Percentiles rank a stretch among this genome's conserved stretches.
Conservation (phyloP, 306 rosid genomes). For the Coriaria nepalensis region DNA sequence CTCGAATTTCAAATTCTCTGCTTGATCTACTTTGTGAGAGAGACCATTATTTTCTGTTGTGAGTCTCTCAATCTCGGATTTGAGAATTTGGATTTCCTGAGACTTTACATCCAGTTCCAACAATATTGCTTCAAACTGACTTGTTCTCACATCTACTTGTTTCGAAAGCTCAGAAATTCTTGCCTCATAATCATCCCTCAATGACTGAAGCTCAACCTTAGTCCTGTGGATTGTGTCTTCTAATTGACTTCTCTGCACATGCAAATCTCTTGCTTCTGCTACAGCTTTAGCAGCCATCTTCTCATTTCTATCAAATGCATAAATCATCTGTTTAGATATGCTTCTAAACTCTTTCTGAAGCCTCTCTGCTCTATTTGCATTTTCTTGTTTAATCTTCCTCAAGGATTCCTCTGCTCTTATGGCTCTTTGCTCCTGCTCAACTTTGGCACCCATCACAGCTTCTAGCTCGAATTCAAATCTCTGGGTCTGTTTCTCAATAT, state of each 20-base stretch:
- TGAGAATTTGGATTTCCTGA: constrained; percentile 33
- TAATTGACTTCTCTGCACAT: constrained; percentile 37
- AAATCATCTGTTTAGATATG: constrained; percentile 66
- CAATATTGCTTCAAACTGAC: constrained; percentile 33
- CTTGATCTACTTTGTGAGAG: constrained; percentile 33
- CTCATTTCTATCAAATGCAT: constrained; percentile 74
- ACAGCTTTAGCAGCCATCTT: constrained; percentile 62
- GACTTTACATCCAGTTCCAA: constrained; percentile 51
- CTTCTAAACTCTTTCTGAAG: constrained; percentile 79
- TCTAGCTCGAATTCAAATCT: constrained; percentile 67
- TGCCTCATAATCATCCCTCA: constrained; percentile 32
- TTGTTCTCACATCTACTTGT: constrained; percentile 34
- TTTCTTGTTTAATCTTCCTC: constrained; percentile 51
- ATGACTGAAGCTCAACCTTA: constrained; percentile 41
- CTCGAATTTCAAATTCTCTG: constrained; percentile 27
- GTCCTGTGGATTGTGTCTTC: constrained; percentile 45
- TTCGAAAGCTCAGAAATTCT: constrained; percentile 39
- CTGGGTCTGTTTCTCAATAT: constrained; percentile 54
- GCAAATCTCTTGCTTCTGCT: constrained; percentile 59
- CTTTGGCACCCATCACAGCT: constrained; percentile 40
- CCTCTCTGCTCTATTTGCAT: constrained; percentile 67
- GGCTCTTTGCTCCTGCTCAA: constrained; percentile 90
- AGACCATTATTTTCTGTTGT: constrained; percentile 25
- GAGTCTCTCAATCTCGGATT: constrained; percentile 47
- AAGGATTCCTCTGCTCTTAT: constrained; percentile 76